phyloP scores from a whole-genome alignment of 345 rosid genomes.

The Euphorbia tirucalli region DNA sequence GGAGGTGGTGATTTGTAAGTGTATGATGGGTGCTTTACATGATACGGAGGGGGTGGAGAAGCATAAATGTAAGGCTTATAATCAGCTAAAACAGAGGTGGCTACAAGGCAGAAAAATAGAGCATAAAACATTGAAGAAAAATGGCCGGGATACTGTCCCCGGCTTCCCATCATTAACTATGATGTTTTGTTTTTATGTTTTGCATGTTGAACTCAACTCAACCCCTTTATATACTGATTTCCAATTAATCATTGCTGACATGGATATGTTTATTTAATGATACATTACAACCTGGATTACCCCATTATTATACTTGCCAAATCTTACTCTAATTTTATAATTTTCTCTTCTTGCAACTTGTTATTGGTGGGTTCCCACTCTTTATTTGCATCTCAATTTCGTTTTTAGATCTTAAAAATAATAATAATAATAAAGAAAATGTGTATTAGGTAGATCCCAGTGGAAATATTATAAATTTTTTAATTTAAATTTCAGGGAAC shows the following conservation, averaged over 20 bases:
- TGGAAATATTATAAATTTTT: not conserved
- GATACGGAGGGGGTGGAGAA: slow-evolving; percentile 15
- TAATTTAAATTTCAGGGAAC: not conserved
- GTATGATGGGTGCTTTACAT: not conserved
- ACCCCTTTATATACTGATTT: slow-evolving; percentile 28
- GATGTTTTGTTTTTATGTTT: slow-evolving; percentile 10
- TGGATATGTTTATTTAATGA: not conserved
- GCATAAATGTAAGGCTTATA: slow-evolving; percentile 30
- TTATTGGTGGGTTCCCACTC: slow-evolving; percentile 12
- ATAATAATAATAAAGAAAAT: not conserved
- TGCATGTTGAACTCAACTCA: not conserved
- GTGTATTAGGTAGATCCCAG: not conserved
- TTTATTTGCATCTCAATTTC: not conserved
- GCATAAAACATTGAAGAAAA: slow-evolving; percentile 30
- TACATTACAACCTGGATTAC: slow-evolving; percentile 29
- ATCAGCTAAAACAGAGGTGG: slow-evolving; percentile 17
- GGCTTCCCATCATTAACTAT: slow-evolving; percentile 24
- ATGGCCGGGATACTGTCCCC: slow-evolving; percentile 17
- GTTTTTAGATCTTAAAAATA: too few relatives aligned
- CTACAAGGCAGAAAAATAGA: slow-evolving; percentile 32
- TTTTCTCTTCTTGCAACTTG: not conserved
- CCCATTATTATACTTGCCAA: not conserved
- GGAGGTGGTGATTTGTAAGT: not conserved
- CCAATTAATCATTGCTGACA: slow-evolving; percentile 7
- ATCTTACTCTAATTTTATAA: not conserved